A percentile compares a stretch with the other conserved stretches of the same genome.
Conservation (phyloP, 2,329 filamentous ascomycete genomes). For the Diplocarpon mali region DNA sequence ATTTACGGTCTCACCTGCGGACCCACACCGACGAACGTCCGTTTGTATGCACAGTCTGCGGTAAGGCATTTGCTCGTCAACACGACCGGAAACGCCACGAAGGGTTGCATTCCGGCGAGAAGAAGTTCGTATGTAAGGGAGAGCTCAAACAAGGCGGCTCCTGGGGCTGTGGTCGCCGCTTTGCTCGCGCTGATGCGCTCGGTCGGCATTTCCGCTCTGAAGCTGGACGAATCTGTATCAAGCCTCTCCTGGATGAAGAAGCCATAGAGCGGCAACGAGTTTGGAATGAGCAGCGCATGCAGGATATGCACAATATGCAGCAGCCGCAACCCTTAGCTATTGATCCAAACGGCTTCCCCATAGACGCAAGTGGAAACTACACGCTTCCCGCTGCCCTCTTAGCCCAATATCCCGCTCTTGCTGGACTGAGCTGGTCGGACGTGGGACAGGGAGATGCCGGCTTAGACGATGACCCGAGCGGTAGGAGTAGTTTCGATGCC, state of each 20-base stretch:
- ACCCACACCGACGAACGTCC: conserved; percentile 96
- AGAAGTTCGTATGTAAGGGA: conserved; percentile 96
- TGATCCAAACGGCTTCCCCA: conserved; percentile 47
- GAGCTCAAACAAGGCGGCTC: conserved; percentile 71
- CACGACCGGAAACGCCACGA: conserved; percentile 97
- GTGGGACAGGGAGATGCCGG: conserved; percentile 52
- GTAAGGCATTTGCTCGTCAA: conserved; percentile 93
- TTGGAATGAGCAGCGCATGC: conserved; percentile 62
- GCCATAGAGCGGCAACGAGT: conserved; percentile 67
- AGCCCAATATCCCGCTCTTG: conserved; percentile 87
- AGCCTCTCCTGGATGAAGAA: conserved; percentile 93
- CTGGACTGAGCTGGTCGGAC: conserved; percentile 75
- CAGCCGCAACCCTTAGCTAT: conserved; percentile 49
- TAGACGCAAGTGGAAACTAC: conserved; percentile 48
- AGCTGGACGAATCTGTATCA: conserved; percentile 91
- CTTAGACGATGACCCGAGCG: conserved; percentile 65
- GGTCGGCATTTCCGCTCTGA: conserved; percentile 93
- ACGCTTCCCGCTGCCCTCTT: conserved; percentile 77
- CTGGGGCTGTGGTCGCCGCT: conserved; percentile 89
- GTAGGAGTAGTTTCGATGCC: conserved; percentile 70
- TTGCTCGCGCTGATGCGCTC: conserved; percentile 89
- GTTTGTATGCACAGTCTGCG: conserved; percentile 93
- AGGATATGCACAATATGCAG: conserved; percentile 48
- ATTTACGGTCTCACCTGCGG: conserved; percentile 84
- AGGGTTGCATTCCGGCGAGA: conserved; percentile 90